Conservation (phyloP, 2,329 filamentous ascomycete genomes). For the Zarea fungicola region DNA sequence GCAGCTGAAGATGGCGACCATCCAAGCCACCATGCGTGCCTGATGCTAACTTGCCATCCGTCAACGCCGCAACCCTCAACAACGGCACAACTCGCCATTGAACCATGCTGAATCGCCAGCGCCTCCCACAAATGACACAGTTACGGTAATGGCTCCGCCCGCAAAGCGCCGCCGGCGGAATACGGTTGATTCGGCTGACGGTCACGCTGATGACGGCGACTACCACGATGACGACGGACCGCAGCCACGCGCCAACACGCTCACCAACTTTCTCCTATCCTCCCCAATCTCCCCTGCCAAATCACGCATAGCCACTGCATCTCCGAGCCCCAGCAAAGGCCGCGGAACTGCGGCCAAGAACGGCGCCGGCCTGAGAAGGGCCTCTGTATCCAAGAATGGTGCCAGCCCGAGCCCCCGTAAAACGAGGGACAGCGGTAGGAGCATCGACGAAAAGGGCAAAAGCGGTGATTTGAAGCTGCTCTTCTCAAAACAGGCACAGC, state of each 20-base stretch:
- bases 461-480: slow-evolving; percentile 53
- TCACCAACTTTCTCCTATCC: slow-evolving; percentile 49
- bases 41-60: not conserved
- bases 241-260: slow-evolving; percentile 36
- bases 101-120: slow-evolving; percentile 19
- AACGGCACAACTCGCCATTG: slow-evolving; percentile 3
- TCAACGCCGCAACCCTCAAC: not conserved
- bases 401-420: slow-evolving; percentile 35
- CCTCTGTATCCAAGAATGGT: slow-evolving; percentile 24
- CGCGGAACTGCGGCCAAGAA: slow-evolving; percentile 13
- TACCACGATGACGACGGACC: not conserved
- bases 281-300: slow-evolving; percentile 42
- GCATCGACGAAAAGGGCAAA: slow-evolving; percentile 43
- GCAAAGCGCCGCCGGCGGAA: slow-evolving; percentile 56
- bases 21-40: not conserved
- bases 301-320: slow-evolving; percentile 27
- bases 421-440: slow-evolving; percentile 31
- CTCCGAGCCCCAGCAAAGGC: slow-evolving; percentile 38
- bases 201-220: slow-evolving; percentile 38
- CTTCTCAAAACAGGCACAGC: slow-evolving; percentile 58
- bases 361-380: slow-evolving; percentile 21
- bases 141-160: slow-evolving; percentile 49
- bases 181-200: slow-evolving; percentile 44
- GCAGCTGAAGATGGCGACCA: not conserved
- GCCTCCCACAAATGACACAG: slow-evolving; percentile 23